Evolutionary conservation across 2,329 filamentous ascomycete species (phyloP), one percentile per base, ranked within the genome.

Genomic region (Xylariomycetidae sp.): DNA sequence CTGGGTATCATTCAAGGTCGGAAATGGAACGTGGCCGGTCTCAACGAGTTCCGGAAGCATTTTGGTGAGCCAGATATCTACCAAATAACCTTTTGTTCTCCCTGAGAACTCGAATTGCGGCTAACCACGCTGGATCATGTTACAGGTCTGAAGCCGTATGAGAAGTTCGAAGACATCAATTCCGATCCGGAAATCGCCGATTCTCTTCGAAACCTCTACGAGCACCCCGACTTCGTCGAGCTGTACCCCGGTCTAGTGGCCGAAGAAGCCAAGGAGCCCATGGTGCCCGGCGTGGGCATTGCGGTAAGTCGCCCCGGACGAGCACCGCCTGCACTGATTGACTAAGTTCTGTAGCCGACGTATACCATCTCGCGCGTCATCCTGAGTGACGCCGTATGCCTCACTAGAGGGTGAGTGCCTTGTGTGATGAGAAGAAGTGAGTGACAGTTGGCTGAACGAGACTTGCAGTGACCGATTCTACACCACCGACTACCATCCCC

Each of bases 11-110:
- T 86, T 30, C 85, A 88, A 41, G 77, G 82, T 4, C 72, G 87
- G 28, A 72, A 74, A 35, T 94, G 87, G 87, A 82, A 88, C 40
- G 62, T 88, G 7, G 82, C 82, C 0, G 81, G 82, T 0, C 66
- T 94, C 40, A 94, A 94, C 52, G 87, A 92, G 63, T 94, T 92
- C 67, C 75, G 87, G 33, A 81, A 84, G 55, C 85, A 88, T 62
- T 89, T 90, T 48, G 79, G 81, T n/a, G n/a, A n/a, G n/a, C n/a
- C n/a, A n/a, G n/a, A n/a, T n/a, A n/a, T n/a, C n/a, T n/a, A n/a
- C n/a, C n/a, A n/a, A n/a, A n/a, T n/a, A n/a, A n/a, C n/a, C n/a
- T n/a, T n/a, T n/a, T n/a, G n/a, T n/a, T n/a, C n/a, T n/a, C n/a
- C n/a, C n/a, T n/a, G n/a, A n/a, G n/a, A n/a, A n/a, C n/a, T n/a